These are phyloP conservation scores for Globisporangium takayamanum DNA, from an alignment of 352 stramenopile species.

Conservation along the genomic window DNA sequence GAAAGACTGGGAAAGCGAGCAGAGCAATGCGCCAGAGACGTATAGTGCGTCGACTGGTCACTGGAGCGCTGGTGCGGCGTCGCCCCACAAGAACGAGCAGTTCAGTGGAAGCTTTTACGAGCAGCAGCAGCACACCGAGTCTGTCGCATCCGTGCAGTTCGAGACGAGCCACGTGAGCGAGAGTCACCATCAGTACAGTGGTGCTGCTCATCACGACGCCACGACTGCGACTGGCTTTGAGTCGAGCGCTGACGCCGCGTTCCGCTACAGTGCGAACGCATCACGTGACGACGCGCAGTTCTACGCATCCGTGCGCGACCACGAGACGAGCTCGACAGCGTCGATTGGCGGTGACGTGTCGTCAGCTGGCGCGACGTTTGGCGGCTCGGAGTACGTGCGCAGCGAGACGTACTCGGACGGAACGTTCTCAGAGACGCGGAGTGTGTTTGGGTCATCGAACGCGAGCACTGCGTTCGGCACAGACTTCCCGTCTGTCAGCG, in stretches of 20 bases:
- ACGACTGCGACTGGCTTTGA: no score
- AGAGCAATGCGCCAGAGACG: conserved; percentile 1
- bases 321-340: conserved; percentile 38
- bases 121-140: neutral
- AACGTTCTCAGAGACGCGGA: conserved; percentile 62
- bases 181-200: neutral
- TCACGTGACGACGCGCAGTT: conserved; percentile 15
- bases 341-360: conserved; percentile 57
- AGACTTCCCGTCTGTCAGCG: conserved; percentile 67
- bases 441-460: conserved; percentile 66
- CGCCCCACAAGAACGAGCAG: conserved; percentile 5
- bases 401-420: conserved; percentile 62
- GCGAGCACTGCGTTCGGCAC: conserved; percentile 71
- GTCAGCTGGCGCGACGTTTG: conserved; percentile 71
- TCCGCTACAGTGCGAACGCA: conserved; percentile 10
- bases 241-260: neutral
- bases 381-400: conserved; percentile 59
- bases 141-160: conserved; percentile 8
- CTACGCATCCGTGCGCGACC: conserved; percentile 11
- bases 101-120: conserved; percentile 3
- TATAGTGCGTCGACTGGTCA: neutral
- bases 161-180: neutral
- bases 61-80: conserved; percentile 1
- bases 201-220: neutral
- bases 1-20: conserved; percentile 7